Percentiles rank a stretch among this genome's conserved stretches.
These are phyloP conservation scores for Candida patagonica DNA, from an alignment of 805 yeast species.

Conservation along the genomic window DNA sequence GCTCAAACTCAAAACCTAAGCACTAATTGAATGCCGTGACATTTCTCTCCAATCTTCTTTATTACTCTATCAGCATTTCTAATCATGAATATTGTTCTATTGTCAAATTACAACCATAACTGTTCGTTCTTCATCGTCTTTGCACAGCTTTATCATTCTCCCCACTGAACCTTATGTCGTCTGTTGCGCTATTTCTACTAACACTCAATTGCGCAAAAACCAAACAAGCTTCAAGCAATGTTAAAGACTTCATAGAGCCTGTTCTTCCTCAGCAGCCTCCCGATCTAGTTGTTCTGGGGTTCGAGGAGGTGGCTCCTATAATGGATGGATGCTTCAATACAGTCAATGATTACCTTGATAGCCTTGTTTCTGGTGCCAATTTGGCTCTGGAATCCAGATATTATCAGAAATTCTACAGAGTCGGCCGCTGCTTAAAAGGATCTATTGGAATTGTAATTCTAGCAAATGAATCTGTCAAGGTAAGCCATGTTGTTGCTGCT, in stretches of 20 bases:
- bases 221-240: slow-evolving; percentile 13
- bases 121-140: no score
- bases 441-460: slow-evolving; percentile 25
- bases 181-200: slow-evolving; percentile 14
- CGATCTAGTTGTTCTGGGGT: slow-evolving; percentile 25
- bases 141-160: no score
- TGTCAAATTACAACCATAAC: no score
- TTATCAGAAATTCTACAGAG: slow-evolving; percentile 7
- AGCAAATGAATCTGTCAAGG: slow-evolving; percentile 6
- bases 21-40: no score
- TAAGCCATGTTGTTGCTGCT: slow-evolving; percentile 12
- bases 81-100: no score
- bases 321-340: slow-evolving; percentile 24
- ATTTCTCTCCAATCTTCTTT: no score
- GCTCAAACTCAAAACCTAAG: no score
- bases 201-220: slow-evolving; percentile 25
- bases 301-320: slow-evolving; percentile 31
- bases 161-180: slow-evolving; percentile 4
- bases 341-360: slow-evolving; percentile 16
- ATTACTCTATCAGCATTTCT: no score
- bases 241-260: slow-evolving; percentile 6
- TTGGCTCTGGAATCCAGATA: slow-evolving; percentile 11
- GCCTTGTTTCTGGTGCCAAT: slow-evolving; percentile 22
- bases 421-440: slow-evolving; percentile 20
- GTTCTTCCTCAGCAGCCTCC: slow-evolving; percentile 8